Evolutionary conservation across 176 grass and related monocot genomes (phyloP), one percentile per base, ranked within the genome.

Genomic region (Neostapfia colusana): DNA sequence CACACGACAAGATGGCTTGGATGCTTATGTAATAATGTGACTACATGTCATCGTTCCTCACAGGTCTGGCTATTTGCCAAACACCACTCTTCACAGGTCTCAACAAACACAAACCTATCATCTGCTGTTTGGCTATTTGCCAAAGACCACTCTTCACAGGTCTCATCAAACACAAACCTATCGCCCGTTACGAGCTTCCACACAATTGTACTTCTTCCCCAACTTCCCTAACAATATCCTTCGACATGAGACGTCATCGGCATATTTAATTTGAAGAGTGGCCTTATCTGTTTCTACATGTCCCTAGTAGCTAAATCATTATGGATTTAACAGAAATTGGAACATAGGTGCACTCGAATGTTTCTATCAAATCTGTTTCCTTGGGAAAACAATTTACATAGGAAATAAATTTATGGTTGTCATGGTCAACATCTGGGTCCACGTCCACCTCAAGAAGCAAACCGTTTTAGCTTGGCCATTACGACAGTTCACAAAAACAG

Each of bases 131-230:
- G 83, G 88, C 77, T 82, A 74, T 86, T 84, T 51, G 65, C 70
- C 77, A 76, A 75, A 80, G 86, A 88, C 86, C 57, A 75, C 76
- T 66, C 57, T 68, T 88, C 86, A 65, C 71, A 81, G 64, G 39
- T 58, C 86, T 62, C 77, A 84, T 84, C 86, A 37, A 88, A 88
- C 86, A 80, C 76, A 81, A 80, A 88, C 77, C 81, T 84, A n/a
- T n/a, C 65, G 7, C 23, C 80, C 76, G 73, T 88, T 70, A 76
- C 17, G 1, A 38, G 74, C 74, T 84, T 76, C 56, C 42, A 13
- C 56, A 31, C 65, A 9, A 25, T 71, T 59, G 65, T 66, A 81
- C 86, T 88, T 84, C 71, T 62, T 50, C 46, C 65, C 70, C 60
- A 81, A 88, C 86, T 81, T 84, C 81, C 40, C 65, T 81, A 88